phyloP scores from a whole-genome alignment of 1,139 yeast species.

The Pichia sp. region DNA sequence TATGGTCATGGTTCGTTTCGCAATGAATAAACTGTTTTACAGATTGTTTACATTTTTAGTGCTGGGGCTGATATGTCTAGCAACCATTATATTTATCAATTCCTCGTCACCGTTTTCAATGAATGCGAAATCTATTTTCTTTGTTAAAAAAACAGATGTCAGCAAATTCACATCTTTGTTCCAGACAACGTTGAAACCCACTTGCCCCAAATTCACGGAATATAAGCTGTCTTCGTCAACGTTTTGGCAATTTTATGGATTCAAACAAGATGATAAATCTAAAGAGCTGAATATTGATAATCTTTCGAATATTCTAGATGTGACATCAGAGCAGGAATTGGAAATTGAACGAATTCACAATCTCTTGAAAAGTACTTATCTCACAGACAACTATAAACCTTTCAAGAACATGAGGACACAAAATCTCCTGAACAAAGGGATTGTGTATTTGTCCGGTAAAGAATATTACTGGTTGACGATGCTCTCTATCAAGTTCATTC shows the following conservation, averaged over 20 bases:
- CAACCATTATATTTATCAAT: no score
- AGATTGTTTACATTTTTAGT: constrained; percentile 3
- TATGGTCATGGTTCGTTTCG: no score
- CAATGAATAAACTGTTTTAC: constrained; percentile 1
- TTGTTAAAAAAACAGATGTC: constrained; percentile 4
- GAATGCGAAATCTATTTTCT: constrained; percentile 1
- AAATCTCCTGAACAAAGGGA: constrained; percentile 13
- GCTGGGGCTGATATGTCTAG: not conserved
- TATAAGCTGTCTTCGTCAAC: constrained; percentile 14
- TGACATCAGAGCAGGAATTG: constrained; percentile 16
- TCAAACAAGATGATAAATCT: constrained; percentile 15
- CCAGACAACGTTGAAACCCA: constrained; percentile 12
- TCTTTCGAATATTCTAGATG: constrained; percentile 15
- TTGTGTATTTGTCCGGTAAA: constrained; percentile 24
- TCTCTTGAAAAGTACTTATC: constrained; percentile 9
- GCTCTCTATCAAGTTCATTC: constrained; percentile 22
- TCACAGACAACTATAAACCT: constrained; percentile 9
- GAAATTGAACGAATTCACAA: constrained; percentile 18
- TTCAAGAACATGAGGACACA: constrained; percentile 7
- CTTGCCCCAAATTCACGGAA: constrained; percentile 17
- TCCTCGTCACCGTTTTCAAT: no score
- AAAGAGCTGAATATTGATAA: constrained; percentile 11
- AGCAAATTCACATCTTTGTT: constrained; percentile 14
- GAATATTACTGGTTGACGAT: constrained; percentile 23
- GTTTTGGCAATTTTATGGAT: constrained; percentile 26